These are phyloP conservation scores for Aspergillus ochraceus DNA, from an alignment of 2,329 filamentous ascomycete species.

Conservation along the genomic window DNA sequence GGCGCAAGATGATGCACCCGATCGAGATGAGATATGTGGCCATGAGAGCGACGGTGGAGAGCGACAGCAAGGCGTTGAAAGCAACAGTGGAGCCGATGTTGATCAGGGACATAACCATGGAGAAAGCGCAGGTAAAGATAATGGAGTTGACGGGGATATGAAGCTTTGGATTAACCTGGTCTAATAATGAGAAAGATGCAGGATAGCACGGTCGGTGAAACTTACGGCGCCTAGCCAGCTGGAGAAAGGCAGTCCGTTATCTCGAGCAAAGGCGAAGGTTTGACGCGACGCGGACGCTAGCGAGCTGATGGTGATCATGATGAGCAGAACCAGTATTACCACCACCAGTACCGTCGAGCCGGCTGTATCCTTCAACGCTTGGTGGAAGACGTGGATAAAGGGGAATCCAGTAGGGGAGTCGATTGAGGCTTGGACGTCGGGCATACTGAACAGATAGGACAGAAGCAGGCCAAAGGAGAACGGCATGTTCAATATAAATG, in stretches of 20 bases:
- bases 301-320: slow-evolving; percentile 41
- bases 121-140: slow-evolving; percentile 30
- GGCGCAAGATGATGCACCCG: slow-evolving; percentile 45
- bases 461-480: slow-evolving; percentile 35
- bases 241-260: slow-evolving; percentile 45
- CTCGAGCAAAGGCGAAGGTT: slow-evolving; percentile 45
- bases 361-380: slow-evolving; percentile 18
- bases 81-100: slow-evolving; percentile 53
- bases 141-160: slow-evolving; percentile 47
- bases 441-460: slow-evolving; percentile 42
- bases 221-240: slow-evolving; percentile 33
- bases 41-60: slow-evolving; percentile 49
- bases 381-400: slow-evolving; percentile 49
- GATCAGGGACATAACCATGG: slow-evolving; percentile 47
- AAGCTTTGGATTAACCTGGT: slow-evolving; percentile 34
- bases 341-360: slow-evolving; percentile 35
- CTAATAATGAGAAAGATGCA: neutral
- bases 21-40: slow-evolving; percentile 53
- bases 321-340: slow-evolving; percentile 41
- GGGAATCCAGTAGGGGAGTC: slow-evolving; percentile 45
- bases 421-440: slow-evolving; percentile 34
- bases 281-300: slow-evolving; percentile 42
- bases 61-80: slow-evolving; percentile 54
- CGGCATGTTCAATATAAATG: slow-evolving; percentile 1
- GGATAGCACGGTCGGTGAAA: neutral